Base-by-base conservation (phyloP, 163 green algal species). In the Volvox carteri region DNA sequence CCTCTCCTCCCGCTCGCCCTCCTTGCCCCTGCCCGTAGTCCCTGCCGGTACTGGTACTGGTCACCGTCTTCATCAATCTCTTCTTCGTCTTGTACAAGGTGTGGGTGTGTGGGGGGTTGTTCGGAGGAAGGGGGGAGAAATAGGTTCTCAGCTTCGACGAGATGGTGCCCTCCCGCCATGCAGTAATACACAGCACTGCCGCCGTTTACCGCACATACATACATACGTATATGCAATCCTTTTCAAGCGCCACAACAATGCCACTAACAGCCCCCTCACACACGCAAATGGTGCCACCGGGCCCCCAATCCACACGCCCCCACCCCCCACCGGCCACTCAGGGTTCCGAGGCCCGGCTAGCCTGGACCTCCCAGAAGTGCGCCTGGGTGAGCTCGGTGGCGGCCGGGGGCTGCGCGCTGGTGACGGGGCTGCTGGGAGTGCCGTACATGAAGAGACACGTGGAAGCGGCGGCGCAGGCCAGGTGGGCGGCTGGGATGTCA, bases 21-120 rank as follows among this genome's bases (percentile, higher is more conserved):
- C 33, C 11, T 9, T 48, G 8, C 21, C 67, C 67, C 42, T 77
- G 35, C 23, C 30, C 44, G 30, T 60, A 87, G 84, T 48, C 28
- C 0, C 68, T 89, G 37, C 84, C 84, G 11, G 12, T 83, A 28
- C 50, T 89, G 30, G 42, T 91, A 52, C 68, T 93, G 37, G 35
- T 87, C 46, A 84, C 85, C 35, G 68, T 91, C 37, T 91, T 91
- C 83, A 91, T 93, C 84, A 95, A 92, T 50, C 33, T 88, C 35
- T 94, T 85, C 65, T 72, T 91, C 67, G 77, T 90, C n/a, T 73
- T 86, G 28, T 60, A 73, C 65, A 56, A 72, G 46, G 81, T 87
- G 60, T 70, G 12, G n/a, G 21, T 25, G 12, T 70, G 58, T 70
- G 6, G n/a, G 14, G 42, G 28, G 42, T 7, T 33, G 28, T 75